A percentile compares a stretch with the other conserved stretches of the same genome.
Evolutionary conservation across 2,329 filamentous ascomycete species (phyloP).

Genomic region (Calonectria hongkongensis): DNA sequence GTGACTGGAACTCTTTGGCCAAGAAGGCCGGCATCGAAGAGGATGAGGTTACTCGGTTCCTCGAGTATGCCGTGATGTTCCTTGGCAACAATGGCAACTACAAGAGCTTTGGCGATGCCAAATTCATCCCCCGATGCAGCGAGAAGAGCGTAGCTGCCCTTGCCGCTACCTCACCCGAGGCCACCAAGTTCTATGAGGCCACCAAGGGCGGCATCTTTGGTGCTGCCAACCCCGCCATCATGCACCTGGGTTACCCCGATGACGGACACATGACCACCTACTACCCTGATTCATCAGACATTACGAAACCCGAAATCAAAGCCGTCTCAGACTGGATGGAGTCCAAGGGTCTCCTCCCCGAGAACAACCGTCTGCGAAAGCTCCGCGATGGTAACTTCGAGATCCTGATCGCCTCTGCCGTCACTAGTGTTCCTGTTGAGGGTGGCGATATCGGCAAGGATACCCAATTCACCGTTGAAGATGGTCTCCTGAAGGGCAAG

Average conservation of each 20-base stretch:
- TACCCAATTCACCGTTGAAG: conserved; percentile 75
- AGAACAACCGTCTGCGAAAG: conserved; percentile 87
- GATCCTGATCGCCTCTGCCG: conserved; percentile 83
- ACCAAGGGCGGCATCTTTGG: conserved; percentile 85
- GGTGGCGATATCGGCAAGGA: conserved; percentile 83
- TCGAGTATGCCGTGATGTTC: conserved; percentile 87
- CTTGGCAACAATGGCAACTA: conserved; percentile 89
- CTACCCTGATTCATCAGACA: conserved; percentile 84
- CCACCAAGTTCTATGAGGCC: conserved; percentile 78
- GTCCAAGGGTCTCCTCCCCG: conserved; percentile 81
- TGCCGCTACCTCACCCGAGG: conserved; percentile 75
- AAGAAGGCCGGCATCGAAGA: conserved; percentile 78
- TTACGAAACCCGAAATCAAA: conserved; percentile 84
- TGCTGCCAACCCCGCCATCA: conserved; percentile 75
- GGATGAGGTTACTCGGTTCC: conserved; percentile 79
- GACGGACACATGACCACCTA: conserved; percentile 87
- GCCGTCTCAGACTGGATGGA: conserved; percentile 84
- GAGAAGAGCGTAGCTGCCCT: conserved; percentile 79
- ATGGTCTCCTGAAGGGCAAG: conserved; percentile 78
- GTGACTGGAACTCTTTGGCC: conserved; percentile 82
- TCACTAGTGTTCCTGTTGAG: conserved; percentile 73
- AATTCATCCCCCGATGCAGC: conserved; percentile 85
- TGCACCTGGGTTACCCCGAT: conserved; percentile 86
- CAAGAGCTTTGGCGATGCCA: conserved; percentile 90
- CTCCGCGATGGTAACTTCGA: conserved; percentile 78